Evolutionary conservation across 495 filamentous ascomycete genomes (phyloP), one percentile per base, ranked within the genome.

Genomic region (Aspergillus saccharolyticus): DNA sequence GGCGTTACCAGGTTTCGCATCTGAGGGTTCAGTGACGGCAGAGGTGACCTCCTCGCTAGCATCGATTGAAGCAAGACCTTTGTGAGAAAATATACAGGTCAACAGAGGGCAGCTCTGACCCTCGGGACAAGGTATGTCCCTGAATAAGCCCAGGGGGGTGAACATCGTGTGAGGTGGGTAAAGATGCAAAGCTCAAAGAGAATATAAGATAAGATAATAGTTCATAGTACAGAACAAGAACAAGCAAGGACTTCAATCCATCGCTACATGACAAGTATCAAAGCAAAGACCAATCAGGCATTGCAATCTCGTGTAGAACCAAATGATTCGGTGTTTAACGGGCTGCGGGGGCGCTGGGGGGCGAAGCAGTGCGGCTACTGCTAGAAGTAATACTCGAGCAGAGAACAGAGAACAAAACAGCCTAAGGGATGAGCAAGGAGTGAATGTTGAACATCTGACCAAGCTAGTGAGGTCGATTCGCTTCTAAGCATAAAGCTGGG

Each of bases 51-150:
- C 43, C 10, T 47, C 17, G n/a, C 51, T 55, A 42, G 55, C 44
- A 0, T 47, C 42, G 19, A 60, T 25, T 48, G 58, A 47, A 49
- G 43, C 30, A 44, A 44, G 14, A 10, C 59, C 28, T 25, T 72
- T 65, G 63, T 88, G 85, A 8, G 72, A 76, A 67, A 87, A 88
- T 15, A 87, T 74, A 70, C 85, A 88, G 52, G 72, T 77, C n/a
- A 79, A 64, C 8, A 87, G 69, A 18, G 65, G 58, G 65, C 85
- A 88, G 48, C 66, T 48, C 52, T 83, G 71, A 16, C 80, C 78
- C 49, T 81, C 69, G 0, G 88, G 88, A 66, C 89, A 93, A 25
- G 78, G 71, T 24, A 90, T 74, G 24, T 74, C 74, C 61, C 80
- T 84, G 69, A 91, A 88, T 28, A 85, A 71, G 4, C 83, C 83